These are phyloP conservation scores for Prorocentrum cordatum DNA, from an alignment of 169 alveolate species.

Conservation along the genomic window DNA sequence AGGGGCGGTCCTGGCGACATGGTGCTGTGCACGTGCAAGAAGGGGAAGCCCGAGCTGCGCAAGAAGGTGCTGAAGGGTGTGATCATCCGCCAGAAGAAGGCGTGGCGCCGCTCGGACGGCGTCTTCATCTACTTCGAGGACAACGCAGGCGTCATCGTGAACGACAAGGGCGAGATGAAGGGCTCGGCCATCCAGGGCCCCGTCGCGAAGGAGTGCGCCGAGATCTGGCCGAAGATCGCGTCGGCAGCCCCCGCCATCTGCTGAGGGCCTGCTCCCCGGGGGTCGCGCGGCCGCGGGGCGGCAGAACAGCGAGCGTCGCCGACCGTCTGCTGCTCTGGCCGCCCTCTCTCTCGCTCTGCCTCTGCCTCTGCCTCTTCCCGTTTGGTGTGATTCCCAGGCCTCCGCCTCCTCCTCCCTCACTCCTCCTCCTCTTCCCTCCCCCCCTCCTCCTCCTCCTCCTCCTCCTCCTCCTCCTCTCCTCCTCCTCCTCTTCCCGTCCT, in stretches of 20 bases:
- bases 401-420: too few relatives aligned
- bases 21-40: slow-evolving; percentile 95
- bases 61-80: slow-evolving; percentile 97
- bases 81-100: slow-evolving; percentile 74
- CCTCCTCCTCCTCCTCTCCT: too few relatives aligned
- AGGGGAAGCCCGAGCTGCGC: slow-evolving; percentile 74
- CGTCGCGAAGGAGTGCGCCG: slow-evolving; percentile 99
- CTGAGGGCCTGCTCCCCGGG: too few relatives aligned
- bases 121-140: slow-evolving; percentile 76
- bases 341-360: too few relatives aligned
- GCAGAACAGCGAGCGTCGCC: too few relatives aligned
- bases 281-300: too few relatives aligned
- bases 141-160: slow-evolving; percentile 98
- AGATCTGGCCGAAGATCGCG: slow-evolving; percentile 98
- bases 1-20: slow-evolving; percentile 99
- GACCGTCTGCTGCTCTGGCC: too few relatives aligned
- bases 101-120: slow-evolving; percentile 66
- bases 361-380: too few relatives aligned
- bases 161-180: slow-evolving; percentile 99
- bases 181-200: slow-evolving; percentile 99
- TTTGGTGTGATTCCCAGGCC: too few relatives aligned
- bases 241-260: slow-evolving; percentile 96
- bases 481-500: too few relatives aligned
- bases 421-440: too few relatives aligned
- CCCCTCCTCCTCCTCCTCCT: too few relatives aligned